phyloP scores from a whole-genome alignment of 2,329 filamentous ascomycete genomes.

The Thelonectria blattea region DNA sequence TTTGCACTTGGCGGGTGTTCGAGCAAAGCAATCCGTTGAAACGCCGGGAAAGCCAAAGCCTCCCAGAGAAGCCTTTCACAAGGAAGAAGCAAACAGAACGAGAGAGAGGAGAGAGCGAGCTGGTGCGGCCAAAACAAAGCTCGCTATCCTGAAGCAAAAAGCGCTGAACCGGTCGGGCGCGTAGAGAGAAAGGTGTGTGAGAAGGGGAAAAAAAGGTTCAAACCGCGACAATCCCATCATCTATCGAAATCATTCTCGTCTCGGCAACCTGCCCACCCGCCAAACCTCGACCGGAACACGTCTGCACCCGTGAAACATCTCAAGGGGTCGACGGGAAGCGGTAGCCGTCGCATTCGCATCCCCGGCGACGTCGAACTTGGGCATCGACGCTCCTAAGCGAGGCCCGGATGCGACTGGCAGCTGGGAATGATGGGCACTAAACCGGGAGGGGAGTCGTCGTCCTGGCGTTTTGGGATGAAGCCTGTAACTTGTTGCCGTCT shows the following conservation, averaged over 20 bases:
- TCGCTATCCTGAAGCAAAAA: not conserved
- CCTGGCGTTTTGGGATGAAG: constrained; percentile 1
- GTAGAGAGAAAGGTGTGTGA: constrained; percentile 5
- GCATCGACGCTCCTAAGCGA: not conserved
- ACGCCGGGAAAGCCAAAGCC: too few species aligned
- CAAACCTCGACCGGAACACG: constrained; percentile 3
- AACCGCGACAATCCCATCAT: not conserved
- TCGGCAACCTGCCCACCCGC: not conserved
- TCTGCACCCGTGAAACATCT: constrained; percentile 13
- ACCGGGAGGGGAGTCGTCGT: not conserved
- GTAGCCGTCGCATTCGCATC: constrained; percentile 14
- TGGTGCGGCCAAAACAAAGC: not conserved
- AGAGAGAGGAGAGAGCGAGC: not conserved
- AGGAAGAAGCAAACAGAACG: not conserved
- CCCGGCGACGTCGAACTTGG: constrained; percentile 4
- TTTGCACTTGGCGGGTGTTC: not conserved
- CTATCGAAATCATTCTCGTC: constrained; percentile 8
- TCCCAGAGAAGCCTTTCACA: too few species aligned
- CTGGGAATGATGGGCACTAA: constrained; percentile 1
- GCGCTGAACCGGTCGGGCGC: constrained; percentile 8
- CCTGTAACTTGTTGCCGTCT: constrained; percentile 15
- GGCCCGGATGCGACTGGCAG: constrained; percentile 13
- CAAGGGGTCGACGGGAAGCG: constrained; percentile 13
- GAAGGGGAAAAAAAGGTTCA: not conserved
- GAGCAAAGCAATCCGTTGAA: too few species aligned